phyloP scores from a whole-genome alignment of 345 rosid genomes.

The Adansonia digitata region DNA sequence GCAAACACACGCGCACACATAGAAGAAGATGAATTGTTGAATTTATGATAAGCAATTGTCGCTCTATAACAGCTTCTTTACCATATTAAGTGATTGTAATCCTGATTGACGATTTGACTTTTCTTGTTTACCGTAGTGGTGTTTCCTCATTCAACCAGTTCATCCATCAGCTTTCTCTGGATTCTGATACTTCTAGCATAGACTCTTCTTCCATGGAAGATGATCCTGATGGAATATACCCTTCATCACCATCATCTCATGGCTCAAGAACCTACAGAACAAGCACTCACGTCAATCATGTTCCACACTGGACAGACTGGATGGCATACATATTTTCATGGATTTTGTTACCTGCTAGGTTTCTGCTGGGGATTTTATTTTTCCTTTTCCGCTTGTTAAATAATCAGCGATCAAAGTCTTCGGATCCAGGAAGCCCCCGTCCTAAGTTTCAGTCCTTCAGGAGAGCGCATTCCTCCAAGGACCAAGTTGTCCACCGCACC shows the following conservation, averaged over 20 bases:
- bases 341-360: slow-evolving; percentile 57
- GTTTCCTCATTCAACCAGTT: slow-evolving; percentile 94
- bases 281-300: slow-evolving; percentile 34
- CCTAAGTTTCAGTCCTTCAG: slow-evolving; percentile 33
- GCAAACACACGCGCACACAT: neutral
- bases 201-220: slow-evolving; percentile 85
- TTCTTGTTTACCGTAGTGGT: slow-evolving; percentile 45
- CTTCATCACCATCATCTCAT: slow-evolving; percentile 69
- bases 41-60: neutral
- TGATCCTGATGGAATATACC: slow-evolving; percentile 46
- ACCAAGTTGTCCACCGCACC: slow-evolving; percentile 64
- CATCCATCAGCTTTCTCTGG: slow-evolving; percentile 77
- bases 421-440: slow-evolving; percentile 29
- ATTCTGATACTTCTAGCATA: slow-evolving; percentile 65
- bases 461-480: slow-evolving; percentile 43
- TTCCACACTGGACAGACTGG: slow-evolving; percentile 48
- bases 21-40: neutral
- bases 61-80: neutral
- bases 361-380: slow-evolving; percentile 50
- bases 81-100: neutral
- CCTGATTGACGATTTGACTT: neutral
- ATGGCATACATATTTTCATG: slow-evolving; percentile 44
- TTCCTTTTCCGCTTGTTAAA: slow-evolving; percentile 33
- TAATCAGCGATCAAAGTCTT: slow-evolving; percentile 29
- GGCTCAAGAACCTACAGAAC: slow-evolving; percentile 62